A percentile compares a stretch with the other conserved stretches of the same genome.
Conservation (phyloP, 2,329 filamentous ascomycete species). For the Tricladium varicosporioides region DNA sequence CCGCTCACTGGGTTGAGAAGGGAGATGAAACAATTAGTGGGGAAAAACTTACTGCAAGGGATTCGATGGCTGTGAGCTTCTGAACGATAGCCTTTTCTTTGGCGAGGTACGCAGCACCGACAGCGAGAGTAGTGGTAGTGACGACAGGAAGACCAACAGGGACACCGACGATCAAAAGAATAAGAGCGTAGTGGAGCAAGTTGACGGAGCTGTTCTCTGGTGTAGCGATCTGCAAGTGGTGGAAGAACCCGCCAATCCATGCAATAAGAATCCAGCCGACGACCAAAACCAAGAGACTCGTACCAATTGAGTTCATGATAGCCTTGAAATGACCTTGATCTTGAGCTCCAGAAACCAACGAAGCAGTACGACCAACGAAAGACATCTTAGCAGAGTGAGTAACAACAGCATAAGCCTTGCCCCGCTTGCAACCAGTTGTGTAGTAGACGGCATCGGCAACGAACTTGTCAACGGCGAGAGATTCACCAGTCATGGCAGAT, state of each 20-base stretch:
- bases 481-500: conserved; percentile 79
- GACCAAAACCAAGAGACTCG: conserved; percentile 69
- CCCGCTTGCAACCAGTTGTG: conserved; percentile 79
- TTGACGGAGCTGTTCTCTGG: conserved; percentile 58
- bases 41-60: conserved; percentile 49
- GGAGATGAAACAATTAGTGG: too few species aligned
- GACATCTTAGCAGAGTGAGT: conserved; percentile 67
- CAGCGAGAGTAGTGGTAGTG: conserved; percentile 73
- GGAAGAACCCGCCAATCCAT: conserved; percentile 80
- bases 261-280: conserved; percentile 73
- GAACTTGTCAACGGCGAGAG: conserved; percentile 75
- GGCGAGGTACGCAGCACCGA: conserved; percentile 74
- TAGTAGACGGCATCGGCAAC: conserved; percentile 76
- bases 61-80: conserved; percentile 77
- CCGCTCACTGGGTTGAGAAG: too few species aligned
- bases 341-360: conserved; percentile 71
- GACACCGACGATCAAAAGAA: conserved; percentile 74
- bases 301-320: conserved; percentile 81
- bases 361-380: conserved; percentile 74
- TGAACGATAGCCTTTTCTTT: conserved; percentile 78
- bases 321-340: conserved; percentile 79
- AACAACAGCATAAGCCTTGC: conserved; percentile 70
- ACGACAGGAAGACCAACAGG: conserved; percentile 78
- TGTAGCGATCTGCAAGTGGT: conserved; percentile 61
- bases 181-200: conserved; percentile 66